Base-by-base conservation (phyloP, 2,329 filamentous ascomycete species). In the Diaporthe vexans region DNA sequence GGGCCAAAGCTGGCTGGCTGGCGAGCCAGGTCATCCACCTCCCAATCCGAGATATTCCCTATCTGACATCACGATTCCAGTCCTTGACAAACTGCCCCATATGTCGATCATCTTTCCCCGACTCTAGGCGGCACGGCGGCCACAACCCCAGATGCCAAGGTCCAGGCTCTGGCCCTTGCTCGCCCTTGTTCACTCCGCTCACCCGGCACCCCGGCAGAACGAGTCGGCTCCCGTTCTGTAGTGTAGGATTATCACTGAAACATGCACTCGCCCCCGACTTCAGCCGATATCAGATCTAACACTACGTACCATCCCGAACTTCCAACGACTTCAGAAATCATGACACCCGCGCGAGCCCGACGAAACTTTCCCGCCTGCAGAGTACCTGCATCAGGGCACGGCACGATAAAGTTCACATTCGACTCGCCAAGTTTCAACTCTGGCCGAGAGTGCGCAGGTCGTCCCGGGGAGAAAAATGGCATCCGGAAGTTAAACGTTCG, bases 31-130 rank as follows among this genome's bases (percentile, higher is more conserved):
- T 67, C 46, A 19, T 52, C 29, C 63, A 24, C 29, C 51, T 57
- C 73, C 70, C 63, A 51, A 5, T 17, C 73, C 73, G 73, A 51
- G 35, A 61, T 71, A 52, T 74, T 54, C 73, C 73, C 70, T 73
- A 73, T 73, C 73, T 74, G 59, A 74, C 73, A 74, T 73, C 73
- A 74, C 52, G 54, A 33, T 10, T 21, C 15, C 54, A 29, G 37
- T 29, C 37, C 37, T 46, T 63, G 37, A 40, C 59, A 59, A 57
- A 68, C 52, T 24, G 24, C 29, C 59, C 51, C 35, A 40, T 19
- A 35, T 56, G 63, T 48, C 40, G 26, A 70, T 29, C 51, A 61
- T 15, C 40, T 43, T 7, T 15, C 40, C 52, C 65, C 61, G 15
- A 59, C 48, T 52, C 48, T 52, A 52, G 48, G 48, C 48, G 48